These are phyloP conservation scores for Monosporascus sp. DNA, from an alignment of 2,329 filamentous ascomycete genomes.

Conservation along the genomic window DNA sequence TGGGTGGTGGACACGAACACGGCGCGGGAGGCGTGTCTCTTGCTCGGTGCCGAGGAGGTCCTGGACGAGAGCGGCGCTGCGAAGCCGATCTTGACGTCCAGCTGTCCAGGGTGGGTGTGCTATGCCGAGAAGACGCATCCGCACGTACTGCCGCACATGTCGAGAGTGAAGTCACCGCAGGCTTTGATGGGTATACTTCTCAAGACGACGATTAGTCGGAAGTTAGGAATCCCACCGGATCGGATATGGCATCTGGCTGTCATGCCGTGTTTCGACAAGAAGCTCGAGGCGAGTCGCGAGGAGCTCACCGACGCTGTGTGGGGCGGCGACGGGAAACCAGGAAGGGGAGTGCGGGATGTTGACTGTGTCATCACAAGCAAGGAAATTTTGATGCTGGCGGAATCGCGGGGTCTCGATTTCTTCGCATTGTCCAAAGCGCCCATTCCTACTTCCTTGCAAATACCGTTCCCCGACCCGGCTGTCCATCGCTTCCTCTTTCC, in stretches of 20 bases:
- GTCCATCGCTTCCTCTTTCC: slow-evolving; percentile 73
- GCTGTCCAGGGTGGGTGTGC: slow-evolving; percentile 97
- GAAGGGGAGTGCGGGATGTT: slow-evolving; percentile 70
- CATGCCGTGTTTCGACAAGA: slow-evolving; percentile 99
- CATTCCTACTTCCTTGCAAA: slow-evolving; percentile 37
- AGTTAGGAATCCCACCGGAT: slow-evolving; percentile 65
- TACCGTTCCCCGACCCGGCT: slow-evolving; percentile 65
- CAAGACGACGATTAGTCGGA: slow-evolving; percentile 76
- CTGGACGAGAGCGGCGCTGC: slow-evolving; percentile 32
- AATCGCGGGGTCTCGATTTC: slow-evolving; percentile 73
- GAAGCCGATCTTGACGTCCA: slow-evolving; percentile 73
- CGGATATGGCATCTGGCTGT: slow-evolving; percentile 91
- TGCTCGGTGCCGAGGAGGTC: slow-evolving; percentile 70
- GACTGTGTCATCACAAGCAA: slow-evolving; percentile 98
- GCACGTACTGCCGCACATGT: slow-evolving; percentile 85
- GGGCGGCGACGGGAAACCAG: slow-evolving; percentile 45
- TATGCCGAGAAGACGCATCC: slow-evolving; percentile 98
- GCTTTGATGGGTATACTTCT: slow-evolving; percentile 84
- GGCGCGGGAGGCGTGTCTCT: slow-evolving; percentile 76
- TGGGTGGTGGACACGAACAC: slow-evolving; percentile 90
- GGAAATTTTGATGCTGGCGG: slow-evolving; percentile 84
- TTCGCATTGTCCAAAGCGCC: slow-evolving; percentile 60
- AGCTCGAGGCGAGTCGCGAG: slow-evolving; percentile 88
- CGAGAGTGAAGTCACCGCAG: slow-evolving; percentile 87
- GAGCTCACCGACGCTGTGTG: slow-evolving; percentile 82